phyloP scores from a whole-genome alignment of 805 yeast species.

The Lipomyces sp. region DNA sequence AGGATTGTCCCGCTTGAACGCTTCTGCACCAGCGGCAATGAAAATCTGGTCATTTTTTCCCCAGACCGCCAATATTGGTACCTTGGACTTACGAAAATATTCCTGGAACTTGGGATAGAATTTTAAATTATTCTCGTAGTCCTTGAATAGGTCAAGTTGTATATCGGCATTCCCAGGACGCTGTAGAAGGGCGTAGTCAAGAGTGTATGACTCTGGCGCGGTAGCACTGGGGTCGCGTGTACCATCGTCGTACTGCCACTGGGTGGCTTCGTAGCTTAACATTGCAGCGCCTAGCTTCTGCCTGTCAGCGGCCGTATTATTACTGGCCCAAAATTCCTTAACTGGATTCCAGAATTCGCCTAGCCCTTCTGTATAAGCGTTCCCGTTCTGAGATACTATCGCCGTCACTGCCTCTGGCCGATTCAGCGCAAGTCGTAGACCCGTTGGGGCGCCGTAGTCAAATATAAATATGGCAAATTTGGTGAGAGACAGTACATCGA shows the following conservation, averaged over 20 bases:
- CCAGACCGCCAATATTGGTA: slow-evolving; percentile 51
- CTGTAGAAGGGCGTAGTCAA: slow-evolving; percentile 45
- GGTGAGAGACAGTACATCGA: slow-evolving; percentile 41
- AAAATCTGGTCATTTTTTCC: slow-evolving; percentile 51
- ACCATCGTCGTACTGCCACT: slow-evolving; percentile 46
- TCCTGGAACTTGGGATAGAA: slow-evolving; percentile 50
- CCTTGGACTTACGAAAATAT: slow-evolving; percentile 43
- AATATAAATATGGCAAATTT: slow-evolving; percentile 49
- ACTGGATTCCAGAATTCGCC: slow-evolving; percentile 51
- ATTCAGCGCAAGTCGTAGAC: slow-evolving; percentile 48
- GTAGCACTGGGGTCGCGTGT: slow-evolving; percentile 41
- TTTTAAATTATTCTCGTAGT: slow-evolving; percentile 47
- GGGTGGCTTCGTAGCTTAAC: slow-evolving; percentile 4
- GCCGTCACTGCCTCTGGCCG: slow-evolving; percentile 45
- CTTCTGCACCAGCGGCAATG: slow-evolving; percentile 48
- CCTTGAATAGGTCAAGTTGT: slow-evolving; percentile 48
- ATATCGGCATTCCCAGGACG: slow-evolving; percentile 42
- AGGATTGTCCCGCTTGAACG: slow-evolving; percentile 46
- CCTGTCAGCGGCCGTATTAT: slow-evolving; percentile 11
- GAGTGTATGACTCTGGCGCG: slow-evolving; percentile 46
- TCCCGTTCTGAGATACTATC: slow-evolving; percentile 52
- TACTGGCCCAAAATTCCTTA: slow-evolving; percentile 45
- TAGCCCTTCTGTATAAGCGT: slow-evolving; percentile 53
- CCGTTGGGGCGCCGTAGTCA: slow-evolving; percentile 55
- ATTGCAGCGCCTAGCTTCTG: background rate